Evolutionary conservation across 2,329 filamentous ascomycete species (phyloP).

Genomic region (Fusarium sp.): DNA sequence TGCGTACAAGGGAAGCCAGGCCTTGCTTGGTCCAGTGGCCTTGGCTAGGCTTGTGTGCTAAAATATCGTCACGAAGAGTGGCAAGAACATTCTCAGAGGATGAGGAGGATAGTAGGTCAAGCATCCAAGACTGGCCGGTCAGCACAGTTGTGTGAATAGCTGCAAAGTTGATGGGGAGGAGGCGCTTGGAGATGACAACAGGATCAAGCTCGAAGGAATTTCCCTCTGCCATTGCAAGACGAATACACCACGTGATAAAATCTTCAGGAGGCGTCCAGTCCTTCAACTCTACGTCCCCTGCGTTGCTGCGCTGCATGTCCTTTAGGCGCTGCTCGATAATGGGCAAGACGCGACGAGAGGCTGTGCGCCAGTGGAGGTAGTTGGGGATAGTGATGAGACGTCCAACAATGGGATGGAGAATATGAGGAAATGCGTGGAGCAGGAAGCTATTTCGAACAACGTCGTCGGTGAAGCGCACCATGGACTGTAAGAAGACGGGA

Average conservation of each 20-base stretch:
- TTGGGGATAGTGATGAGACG: slow-evolving; percentile 58
- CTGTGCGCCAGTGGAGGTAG: slow-evolving; percentile 58
- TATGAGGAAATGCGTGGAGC: slow-evolving; percentile 58
- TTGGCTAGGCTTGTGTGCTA: slow-evolving; percentile 38
- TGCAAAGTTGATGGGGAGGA: slow-evolving; percentile 68
- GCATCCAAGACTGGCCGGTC: slow-evolving; percentile 59
- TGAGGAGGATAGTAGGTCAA: slow-evolving; percentile 59
- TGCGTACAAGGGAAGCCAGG: slow-evolving; percentile 56
- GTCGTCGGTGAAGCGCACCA: slow-evolving; percentile 61
- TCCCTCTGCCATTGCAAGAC: slow-evolving; percentile 59
- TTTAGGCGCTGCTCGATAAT: slow-evolving; percentile 61
- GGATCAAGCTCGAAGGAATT: slow-evolving; percentile 58
- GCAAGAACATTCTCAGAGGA: slow-evolving; percentile 51
- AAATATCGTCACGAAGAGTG: slow-evolving; percentile 57
- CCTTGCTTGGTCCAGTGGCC: slow-evolving; percentile 59
- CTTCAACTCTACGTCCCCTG: slow-evolving; percentile 54
- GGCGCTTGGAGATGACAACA: slow-evolving; percentile 59
- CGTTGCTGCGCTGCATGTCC: slow-evolving; percentile 56
- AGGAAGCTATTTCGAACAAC: slow-evolving; percentile 59
- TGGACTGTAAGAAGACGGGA: slow-evolving; percentile 57
- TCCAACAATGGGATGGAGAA: slow-evolving; percentile 62
- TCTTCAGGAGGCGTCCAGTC: slow-evolving; percentile 62
- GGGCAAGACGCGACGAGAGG: slow-evolving; percentile 56
- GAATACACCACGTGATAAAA: slow-evolving; percentile 68
- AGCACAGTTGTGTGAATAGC: slow-evolving; percentile 68